A percentile compares a stretch with the other conserved stretches of the same genome.
Conservation (phyloP, 257 asterid genomes). For the Plantago elongata region DNA sequence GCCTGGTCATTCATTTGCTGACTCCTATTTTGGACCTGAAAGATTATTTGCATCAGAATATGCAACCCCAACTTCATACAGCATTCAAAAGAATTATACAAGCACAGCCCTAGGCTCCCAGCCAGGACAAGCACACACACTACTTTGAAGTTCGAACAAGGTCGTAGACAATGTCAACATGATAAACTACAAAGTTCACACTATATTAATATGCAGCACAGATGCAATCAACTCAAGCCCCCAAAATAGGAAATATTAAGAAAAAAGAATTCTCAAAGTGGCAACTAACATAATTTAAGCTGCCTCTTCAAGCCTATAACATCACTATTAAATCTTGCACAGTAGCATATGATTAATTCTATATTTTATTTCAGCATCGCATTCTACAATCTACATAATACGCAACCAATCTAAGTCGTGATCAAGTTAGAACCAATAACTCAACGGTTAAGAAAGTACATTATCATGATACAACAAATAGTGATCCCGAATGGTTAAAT, state of each 20-base stretch:
- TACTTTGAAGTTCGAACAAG: no score
- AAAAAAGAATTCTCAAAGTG: neutral
- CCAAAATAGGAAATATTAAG: neutral
- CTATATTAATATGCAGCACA: neutral
- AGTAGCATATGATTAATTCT: no score
- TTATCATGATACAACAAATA: no score
- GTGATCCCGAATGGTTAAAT: no score
- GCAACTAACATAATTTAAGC: neutral
- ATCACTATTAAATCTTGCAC: neutral
- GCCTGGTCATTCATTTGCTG: conserved; percentile 78
- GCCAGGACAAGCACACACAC: no score
- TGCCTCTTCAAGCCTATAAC: neutral
- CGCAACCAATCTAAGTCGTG: neutral
- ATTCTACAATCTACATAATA: neutral
- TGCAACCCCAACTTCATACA: no score
- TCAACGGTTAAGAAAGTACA: no score
- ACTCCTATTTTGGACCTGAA: conserved; percentile 83
- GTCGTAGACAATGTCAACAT: neutral
- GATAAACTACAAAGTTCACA: neutral
- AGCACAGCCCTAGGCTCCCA: no score
- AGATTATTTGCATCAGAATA: conserved; percentile 14
- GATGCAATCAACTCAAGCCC: neutral
- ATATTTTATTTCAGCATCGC: neutral
- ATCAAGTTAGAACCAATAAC: no score
- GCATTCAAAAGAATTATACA: no score